These are phyloP conservation scores for Pistacia atlantica DNA, from an alignment of 345 rosid species.

Conservation along the genomic window DNA sequence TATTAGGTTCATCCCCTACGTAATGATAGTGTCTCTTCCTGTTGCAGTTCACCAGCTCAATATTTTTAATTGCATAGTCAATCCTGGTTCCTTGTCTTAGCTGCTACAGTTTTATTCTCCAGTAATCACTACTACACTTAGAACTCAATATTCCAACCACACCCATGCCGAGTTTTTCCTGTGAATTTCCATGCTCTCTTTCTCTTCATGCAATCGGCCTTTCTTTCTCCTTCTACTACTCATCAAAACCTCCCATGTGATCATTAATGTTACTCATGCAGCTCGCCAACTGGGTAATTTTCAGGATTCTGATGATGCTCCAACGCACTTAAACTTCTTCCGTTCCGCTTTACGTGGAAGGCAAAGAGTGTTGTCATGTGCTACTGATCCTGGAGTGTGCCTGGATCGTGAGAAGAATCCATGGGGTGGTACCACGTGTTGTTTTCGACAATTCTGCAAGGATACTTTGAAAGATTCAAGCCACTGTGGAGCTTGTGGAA, in stretches of 20 bases:
- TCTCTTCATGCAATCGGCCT: not conserved
- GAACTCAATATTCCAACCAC: too few relatives aligned
- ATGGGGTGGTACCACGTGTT: conserved; percentile 40
- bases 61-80: not conserved
- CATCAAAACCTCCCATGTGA: conserved; percentile 9
- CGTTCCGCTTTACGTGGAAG: conserved; percentile 21
- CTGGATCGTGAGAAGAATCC: conserved; percentile 39
- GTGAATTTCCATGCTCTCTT: conserved; percentile 21
- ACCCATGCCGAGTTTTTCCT: conserved; percentile 3
- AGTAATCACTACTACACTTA: too few relatives aligned
- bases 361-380: conserved; percentile 31
- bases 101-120: not conserved
- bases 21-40: not conserved
- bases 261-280: not conserved
- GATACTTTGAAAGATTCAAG: conserved; percentile 33
- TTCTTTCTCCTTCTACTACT: conserved; percentile 13
- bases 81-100: not conserved
- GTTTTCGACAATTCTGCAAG: conserved; percentile 28
- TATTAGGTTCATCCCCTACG: conserved; percentile 26
- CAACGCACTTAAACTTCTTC: conserved; percentile 29
- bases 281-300: not conserved
- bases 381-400: conserved; percentile 23
- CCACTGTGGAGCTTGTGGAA: conserved; percentile 36
- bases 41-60: conserved; percentile 16
- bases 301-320: conserved; percentile 13